A percentile compares a stretch with the other conserved stretches of the same genome.
These are phyloP conservation scores for Hyparrhenia diplandra DNA, from an alignment of 176 grass and related monocot genomes.

Conservation along the genomic window DNA sequence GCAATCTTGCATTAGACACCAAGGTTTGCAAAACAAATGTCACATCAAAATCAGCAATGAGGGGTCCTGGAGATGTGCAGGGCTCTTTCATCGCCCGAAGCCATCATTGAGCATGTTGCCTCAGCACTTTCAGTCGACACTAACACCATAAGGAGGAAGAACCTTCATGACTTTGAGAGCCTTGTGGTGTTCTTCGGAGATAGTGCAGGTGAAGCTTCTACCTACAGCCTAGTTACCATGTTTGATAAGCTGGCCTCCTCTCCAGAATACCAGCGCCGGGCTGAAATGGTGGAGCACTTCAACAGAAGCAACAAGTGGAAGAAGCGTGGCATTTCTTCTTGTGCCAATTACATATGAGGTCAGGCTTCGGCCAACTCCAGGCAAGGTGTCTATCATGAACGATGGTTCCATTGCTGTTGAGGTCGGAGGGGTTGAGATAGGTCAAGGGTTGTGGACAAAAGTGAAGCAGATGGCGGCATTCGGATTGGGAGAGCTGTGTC, in stretches of 20 bases:
- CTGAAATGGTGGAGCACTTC: conserved; percentile 36
- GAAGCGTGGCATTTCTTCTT: conserved; percentile 87
- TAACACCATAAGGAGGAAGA: conserved; percentile 59
- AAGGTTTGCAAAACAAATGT: conserved; percentile 84
- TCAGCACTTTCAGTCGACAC: conserved; percentile 50
- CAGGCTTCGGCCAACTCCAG: conserved; percentile 23
- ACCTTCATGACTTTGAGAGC: conserved; percentile 70
- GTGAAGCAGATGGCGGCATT: conserved; percentile 82
- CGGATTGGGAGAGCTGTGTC: conserved; percentile 44
- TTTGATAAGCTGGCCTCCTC: conserved; percentile 67
- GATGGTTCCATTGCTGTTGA: conserved; percentile 85
- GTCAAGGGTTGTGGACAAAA: conserved; percentile 87
- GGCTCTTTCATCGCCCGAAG: conserved; percentile 90
- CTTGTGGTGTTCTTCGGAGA: conserved; percentile 42
- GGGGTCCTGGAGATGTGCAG: conserved; percentile 68
- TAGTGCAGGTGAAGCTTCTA: conserved; percentile 36
- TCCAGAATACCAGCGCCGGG: conserved; percentile 42
- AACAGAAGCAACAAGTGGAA: conserved; percentile 62
- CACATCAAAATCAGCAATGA: conserved; percentile 60
- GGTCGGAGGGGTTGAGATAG: conserved; percentile 82
- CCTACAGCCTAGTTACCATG: conserved; percentile 65
- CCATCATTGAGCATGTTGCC: conserved; percentile 76
- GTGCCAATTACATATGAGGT: conserved; percentile 63
- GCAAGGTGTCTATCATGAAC: conserved; percentile 80
- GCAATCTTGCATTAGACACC: conserved; percentile 51